A percentile compares a stretch with the other conserved stretches of the same genome.
phyloP scores from a whole-genome alignment of 148 eudicot species.

The Diospyros lotus region DNA sequence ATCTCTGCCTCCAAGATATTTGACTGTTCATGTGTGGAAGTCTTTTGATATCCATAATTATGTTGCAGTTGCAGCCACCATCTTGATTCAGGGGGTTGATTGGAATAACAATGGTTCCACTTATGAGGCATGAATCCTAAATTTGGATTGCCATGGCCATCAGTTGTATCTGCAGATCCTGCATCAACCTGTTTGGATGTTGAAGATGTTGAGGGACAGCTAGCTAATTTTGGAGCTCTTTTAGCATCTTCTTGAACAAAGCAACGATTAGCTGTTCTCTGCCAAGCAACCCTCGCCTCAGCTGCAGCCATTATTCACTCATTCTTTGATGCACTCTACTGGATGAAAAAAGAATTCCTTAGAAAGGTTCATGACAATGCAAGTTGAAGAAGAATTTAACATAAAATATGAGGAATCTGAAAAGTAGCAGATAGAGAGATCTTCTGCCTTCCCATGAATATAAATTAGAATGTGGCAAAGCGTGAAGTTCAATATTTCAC shows the following conservation, averaged over 20 bases:
- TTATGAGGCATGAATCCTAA: slow-evolving; percentile 55
- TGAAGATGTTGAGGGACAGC: slow-evolving; percentile 54
- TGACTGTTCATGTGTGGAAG: slow-evolving; percentile 35
- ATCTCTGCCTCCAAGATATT: slow-evolving; percentile 23
- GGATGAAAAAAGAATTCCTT: slow-evolving; percentile 14
- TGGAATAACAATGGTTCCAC: slow-evolving; percentile 40
- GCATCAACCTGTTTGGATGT: slow-evolving; percentile 45
- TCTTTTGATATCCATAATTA: slow-evolving; percentile 39
- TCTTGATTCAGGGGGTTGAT: slow-evolving; percentile 63
- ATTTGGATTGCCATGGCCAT: slow-evolving; percentile 31
- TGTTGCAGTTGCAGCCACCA: slow-evolving; percentile 87
- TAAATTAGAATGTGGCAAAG: not conserved
- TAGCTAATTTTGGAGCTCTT: slow-evolving; percentile 93
- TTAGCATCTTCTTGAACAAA: slow-evolving; percentile 95
- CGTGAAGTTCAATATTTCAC: not conserved
- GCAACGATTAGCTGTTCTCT: slow-evolving; percentile 85
- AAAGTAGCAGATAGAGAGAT: not conserved
- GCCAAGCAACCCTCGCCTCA: slow-evolving; percentile 96
- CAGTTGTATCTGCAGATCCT: slow-evolving; percentile 38
- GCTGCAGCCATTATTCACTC: slow-evolving; percentile 78
- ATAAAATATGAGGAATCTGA: slow-evolving; percentile 3
- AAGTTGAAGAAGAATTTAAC: not conserved
- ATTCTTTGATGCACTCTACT: slow-evolving; percentile 32
- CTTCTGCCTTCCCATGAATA: not conserved
- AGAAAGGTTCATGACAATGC: slow-evolving; percentile 2